Conservation (phyloP, 371 early-diverging fungal species). For the Encephalitozoon cuniculi region DNA sequence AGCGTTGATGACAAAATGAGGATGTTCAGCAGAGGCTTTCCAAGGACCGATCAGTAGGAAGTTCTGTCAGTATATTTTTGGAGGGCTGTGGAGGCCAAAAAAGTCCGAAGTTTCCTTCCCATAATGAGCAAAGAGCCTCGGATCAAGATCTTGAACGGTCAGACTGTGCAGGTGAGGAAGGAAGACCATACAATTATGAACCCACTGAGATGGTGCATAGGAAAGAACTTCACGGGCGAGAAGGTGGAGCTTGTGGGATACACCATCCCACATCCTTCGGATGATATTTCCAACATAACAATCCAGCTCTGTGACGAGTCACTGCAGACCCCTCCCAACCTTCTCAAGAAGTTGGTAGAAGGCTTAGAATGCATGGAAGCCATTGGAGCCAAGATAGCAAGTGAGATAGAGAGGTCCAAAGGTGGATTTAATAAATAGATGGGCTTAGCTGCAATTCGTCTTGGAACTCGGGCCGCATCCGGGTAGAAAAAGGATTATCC, state of each 20-base stretch:
- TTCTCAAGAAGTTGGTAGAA: slow-evolving; percentile 24
- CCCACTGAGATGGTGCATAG: slow-evolving; percentile 33
- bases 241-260: slow-evolving; percentile 90
- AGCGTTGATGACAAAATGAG: slow-evolving; percentile 25
- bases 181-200: slow-evolving; percentile 57
- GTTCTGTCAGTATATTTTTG: background rate
- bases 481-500: background rate
- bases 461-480: background rate
- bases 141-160: slow-evolving; percentile 34
- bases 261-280: slow-evolving; percentile 97
- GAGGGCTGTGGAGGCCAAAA: background rate
- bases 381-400: background rate
- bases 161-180: slow-evolving; percentile 17
- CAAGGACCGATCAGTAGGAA: background rate
- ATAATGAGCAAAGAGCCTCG: background rate
- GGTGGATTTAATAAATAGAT: background rate
- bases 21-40: slow-evolving; percentile 21
- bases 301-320: slow-evolving; percentile 66
- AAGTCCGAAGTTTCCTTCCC: background rate
- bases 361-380: slow-evolving; percentile 23
- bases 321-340: slow-evolving; percentile 31
- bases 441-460: background rate
- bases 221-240: slow-evolving; percentile 60
- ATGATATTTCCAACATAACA: slow-evolving; percentile 76
- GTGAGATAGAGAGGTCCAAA: background rate